Evolutionary conservation across 257 asterid species (phyloP).

Genomic region (Penstemon newberryi): DNA sequence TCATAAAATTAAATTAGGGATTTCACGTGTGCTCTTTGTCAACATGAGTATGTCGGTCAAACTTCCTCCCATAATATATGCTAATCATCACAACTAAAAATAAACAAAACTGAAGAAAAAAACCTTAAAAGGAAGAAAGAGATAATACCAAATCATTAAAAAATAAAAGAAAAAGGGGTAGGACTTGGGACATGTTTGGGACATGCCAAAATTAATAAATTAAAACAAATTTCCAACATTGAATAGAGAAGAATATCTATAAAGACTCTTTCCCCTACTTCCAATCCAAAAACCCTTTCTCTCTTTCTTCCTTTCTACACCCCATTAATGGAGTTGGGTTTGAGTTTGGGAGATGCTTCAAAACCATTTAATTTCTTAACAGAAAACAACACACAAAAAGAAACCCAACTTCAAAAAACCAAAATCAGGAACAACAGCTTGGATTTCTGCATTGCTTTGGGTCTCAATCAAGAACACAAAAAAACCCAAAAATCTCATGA

Average conservation of each 20-base stretch:
- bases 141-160: conserved; percentile 31
- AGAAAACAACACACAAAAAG: conserved; percentile 8
- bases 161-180: conserved; percentile 21
- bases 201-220: conserved; percentile 30
- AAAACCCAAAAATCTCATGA: conserved; percentile 30
- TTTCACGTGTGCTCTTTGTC: conserved; percentile 62
- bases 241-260: conserved; percentile 47
- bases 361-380: conserved; percentile 32
- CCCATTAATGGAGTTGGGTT: conserved; percentile 62
- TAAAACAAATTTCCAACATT: conserved; percentile 36
- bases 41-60: conserved; percentile 64
- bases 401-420: conserved; percentile 5
- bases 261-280: conserved; percentile 50
- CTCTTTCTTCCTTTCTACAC: not conserved
- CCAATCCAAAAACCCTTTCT: conserved; percentile 27
- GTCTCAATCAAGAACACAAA: conserved; percentile 32
- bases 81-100: conserved; percentile 39
- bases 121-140: conserved; percentile 30
- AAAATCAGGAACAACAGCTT: conserved; percentile 24
- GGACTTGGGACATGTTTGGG: conserved; percentile 39
- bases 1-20: conserved; percentile 38
- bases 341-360: conserved; percentile 64
- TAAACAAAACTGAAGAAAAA: conserved; percentile 13
- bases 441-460: conserved; percentile 60
- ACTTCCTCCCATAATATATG: conserved; percentile 30